These are phyloP conservation scores for Ophidiomyces ophidiicola DNA, from an alignment of 2,329 filamentous ascomycete genomes.

Conservation along the genomic window DNA sequence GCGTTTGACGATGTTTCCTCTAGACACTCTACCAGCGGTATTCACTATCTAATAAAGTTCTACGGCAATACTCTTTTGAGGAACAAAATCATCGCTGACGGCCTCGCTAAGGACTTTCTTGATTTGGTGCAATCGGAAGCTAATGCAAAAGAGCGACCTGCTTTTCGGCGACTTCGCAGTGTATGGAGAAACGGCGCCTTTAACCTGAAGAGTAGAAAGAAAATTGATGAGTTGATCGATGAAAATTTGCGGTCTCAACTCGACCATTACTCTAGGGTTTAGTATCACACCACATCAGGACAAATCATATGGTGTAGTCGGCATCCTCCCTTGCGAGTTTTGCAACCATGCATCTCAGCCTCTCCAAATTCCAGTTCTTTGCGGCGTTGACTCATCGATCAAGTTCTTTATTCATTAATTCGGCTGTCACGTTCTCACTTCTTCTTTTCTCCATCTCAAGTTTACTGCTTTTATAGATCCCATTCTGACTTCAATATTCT, in stretches of 20 bases:
- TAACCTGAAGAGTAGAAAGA: slow-evolving; percentile 46
- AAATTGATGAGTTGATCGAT: slow-evolving; percentile 42
- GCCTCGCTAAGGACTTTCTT: slow-evolving; percentile 44
- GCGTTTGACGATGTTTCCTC: slow-evolving; percentile 52
- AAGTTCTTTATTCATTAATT: background rate
- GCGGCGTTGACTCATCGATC: too few species aligned
- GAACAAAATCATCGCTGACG: slow-evolving; percentile 36
- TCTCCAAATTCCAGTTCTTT: too few species aligned
- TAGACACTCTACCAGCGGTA: slow-evolving; percentile 42
- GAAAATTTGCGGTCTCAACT: slow-evolving; percentile 41
- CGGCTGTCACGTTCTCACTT: background rate
- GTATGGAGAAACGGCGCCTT: slow-evolving; percentile 44
- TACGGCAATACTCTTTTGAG: slow-evolving; percentile 48
- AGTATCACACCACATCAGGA: too few species aligned
- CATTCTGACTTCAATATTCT: background rate
- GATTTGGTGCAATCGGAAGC: slow-evolving; percentile 42
- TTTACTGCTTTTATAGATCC: slow-evolving; percentile 5
- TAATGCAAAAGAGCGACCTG: slow-evolving; percentile 29
- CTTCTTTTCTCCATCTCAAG: background rate
- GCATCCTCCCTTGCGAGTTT: too few species aligned
- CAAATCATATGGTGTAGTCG: too few species aligned
- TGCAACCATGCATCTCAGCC: too few species aligned
- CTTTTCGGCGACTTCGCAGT: slow-evolving; percentile 41
- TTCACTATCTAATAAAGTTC: slow-evolving; percentile 53
- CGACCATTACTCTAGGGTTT: slow-evolving; percentile 30